Percentiles rank a stretch among this genome's conserved stretches.
These are phyloP conservation scores for Bolboschoenoplectus hybrid DNA, from an alignment of 202 grass and related monocot species.

Conservation along the genomic window DNA sequence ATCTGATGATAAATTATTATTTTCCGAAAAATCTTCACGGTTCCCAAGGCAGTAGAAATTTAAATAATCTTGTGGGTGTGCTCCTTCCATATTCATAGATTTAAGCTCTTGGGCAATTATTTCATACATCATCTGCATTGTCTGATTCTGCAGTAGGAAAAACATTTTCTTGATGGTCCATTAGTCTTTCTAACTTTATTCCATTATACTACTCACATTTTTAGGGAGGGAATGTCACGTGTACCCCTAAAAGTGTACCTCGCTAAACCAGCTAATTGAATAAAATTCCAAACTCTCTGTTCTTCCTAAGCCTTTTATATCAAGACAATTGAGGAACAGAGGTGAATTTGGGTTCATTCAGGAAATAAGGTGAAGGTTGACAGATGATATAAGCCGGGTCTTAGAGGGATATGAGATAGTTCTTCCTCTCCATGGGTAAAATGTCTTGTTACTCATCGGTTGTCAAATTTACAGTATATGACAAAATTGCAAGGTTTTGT, in stretches of 20 bases:
- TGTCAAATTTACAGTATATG: neutral
- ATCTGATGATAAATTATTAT: constrained; percentile 45
- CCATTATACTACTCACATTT: neutral
- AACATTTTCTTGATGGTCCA: constrained; percentile 34
- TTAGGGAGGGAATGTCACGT: neutral
- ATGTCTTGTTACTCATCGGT: neutral
- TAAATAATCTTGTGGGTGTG: constrained; percentile 78
- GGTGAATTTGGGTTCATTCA: neutral
- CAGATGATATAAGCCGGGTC: neutral
- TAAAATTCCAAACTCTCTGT: neutral
- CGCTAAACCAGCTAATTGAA: neutral
- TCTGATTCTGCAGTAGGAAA: constrained; percentile 62
- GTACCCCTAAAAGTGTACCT: neutral
- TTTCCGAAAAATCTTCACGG: constrained; percentile 54
- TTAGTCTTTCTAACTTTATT: constrained; percentile 18
- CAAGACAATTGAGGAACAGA: neutral
- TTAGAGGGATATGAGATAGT: neutral
- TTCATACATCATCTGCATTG: constrained; percentile 97
- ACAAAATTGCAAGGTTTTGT: constrained; percentile 34
- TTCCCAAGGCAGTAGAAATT: constrained; percentile 99
- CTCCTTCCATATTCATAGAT: constrained; percentile 62
- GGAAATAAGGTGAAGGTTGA: neutral
- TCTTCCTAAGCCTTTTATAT: neutral
- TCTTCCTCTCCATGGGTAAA: neutral
- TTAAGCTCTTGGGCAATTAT: constrained; percentile 82